Evolutionary conservation across 441 rosid species (phyloP), one percentile per base, ranked within the genome.

Genomic region (Viola pubescens): DNA sequence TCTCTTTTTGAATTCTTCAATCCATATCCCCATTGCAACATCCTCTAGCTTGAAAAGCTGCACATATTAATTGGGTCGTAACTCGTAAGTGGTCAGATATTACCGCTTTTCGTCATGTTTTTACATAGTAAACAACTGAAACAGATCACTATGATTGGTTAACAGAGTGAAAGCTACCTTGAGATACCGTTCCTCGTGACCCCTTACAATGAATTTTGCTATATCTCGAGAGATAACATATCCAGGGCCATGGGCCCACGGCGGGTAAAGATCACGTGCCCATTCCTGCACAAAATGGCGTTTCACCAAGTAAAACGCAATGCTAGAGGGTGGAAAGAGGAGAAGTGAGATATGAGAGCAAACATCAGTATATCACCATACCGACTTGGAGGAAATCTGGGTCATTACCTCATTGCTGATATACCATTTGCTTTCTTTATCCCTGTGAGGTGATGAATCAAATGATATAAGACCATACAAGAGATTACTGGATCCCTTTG

Each of bases 231-330:
- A 81, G 58, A 91, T 63, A 42, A 88, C 70, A 72, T 91, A 88
- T 48, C 98, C 95, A 3, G 96, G 98, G 45, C 96, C 96, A 54
- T 86, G 95, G 11, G 98, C 98, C 98, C 98, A 88, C 56, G 96
- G 96, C 19, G 98, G 98, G 59, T 81, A 91, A 3, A 73, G 53
- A 62, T 74, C 72, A 41, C 71, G 81, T 38, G 89, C 78, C 96
- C 96, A 88, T 73, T 88, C 92, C 96, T 88, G 70, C 56, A 69
- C 54, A 67, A 62, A 53, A 54, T 59, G 19, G 68, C 47, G 5
- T 42, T 4, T 9, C 47, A 54, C 56, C 11, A 37, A 64, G 48
- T 61, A 49, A 34, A 37, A 47, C 38, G 51, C n/a, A 39, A 53
- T 6, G 48, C 54, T 13, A 42, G 2, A 9, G 13, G 10, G 26